These are phyloP conservation scores for Thelonectria olida DNA, from an alignment of 2,329 filamentous ascomycete genomes.

Conservation along the genomic window DNA sequence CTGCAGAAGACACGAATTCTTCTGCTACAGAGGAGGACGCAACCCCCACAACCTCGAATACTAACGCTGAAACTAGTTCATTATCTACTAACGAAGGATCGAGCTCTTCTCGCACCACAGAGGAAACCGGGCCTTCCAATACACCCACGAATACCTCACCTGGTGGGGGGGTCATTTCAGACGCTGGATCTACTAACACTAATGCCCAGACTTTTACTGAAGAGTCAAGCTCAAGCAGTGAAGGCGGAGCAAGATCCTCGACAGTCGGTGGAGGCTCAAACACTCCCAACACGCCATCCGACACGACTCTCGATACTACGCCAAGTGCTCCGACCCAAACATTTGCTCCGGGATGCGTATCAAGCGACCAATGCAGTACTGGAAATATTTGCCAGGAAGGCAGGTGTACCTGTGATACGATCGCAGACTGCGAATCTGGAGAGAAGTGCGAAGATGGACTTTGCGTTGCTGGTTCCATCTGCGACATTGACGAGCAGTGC, in stretches of 20 bases:
- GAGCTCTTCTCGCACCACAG: background rate
- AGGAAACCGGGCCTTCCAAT: background rate
- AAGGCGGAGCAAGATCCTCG: background rate
- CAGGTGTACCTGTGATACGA: background rate
- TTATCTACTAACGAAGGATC: background rate
- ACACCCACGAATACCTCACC: background rate
- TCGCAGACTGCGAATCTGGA: background rate
- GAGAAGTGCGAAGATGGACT: background rate
- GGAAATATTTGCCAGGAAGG: slow-evolving; percentile 2
- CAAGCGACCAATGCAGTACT: background rate
- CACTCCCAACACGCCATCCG: background rate
- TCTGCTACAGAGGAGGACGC: background rate
- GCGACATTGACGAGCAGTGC: background rate
- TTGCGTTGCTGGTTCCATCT: background rate
- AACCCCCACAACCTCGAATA: background rate
- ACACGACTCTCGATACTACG: background rate
- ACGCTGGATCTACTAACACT: background rate
- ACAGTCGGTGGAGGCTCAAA: background rate
- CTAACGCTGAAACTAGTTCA: background rate
- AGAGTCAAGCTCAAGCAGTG: background rate
- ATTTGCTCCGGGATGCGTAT: background rate
- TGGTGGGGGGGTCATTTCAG: background rate
- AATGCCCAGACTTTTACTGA: background rate
- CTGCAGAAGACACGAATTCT: too few relatives aligned
- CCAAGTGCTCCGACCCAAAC: background rate